Conservation (phyloP, 2,329 filamentous ascomycete species). For the Chaetomium sp. region DNA sequence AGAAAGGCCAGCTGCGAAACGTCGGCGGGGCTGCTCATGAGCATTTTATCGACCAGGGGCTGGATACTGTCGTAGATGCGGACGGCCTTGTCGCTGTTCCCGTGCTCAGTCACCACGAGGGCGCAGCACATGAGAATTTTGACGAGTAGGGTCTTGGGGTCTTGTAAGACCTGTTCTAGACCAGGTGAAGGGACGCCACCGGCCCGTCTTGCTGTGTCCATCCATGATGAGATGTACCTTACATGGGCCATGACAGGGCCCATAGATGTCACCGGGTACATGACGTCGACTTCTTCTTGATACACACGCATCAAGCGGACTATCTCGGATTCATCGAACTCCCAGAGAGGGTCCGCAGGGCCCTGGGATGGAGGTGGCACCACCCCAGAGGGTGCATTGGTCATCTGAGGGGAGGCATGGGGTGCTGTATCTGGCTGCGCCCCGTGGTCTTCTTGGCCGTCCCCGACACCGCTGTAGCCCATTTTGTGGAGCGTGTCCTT, state of each 20-base stretch:
- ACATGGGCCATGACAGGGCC: slow-evolving; percentile 64
- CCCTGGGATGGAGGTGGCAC: slow-evolving; percentile 9
- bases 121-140: slow-evolving; percentile 80
- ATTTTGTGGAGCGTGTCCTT: slow-evolving; percentile 83
- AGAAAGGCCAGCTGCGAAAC: slow-evolving; percentile 45
- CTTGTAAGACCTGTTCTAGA: slow-evolving; percentile 36
- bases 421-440: slow-evolving; percentile 34
- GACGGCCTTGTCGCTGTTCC: slow-evolving; percentile 67
- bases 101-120: slow-evolving; percentile 69
- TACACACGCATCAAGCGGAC: slow-evolving; percentile 71
- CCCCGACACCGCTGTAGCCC: slow-evolving; percentile 66
- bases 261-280: slow-evolving; percentile 83
- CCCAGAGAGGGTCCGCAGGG: slow-evolving; percentile 68
- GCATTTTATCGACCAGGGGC: slow-evolving; percentile 58
- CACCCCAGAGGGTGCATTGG: slow-evolving; percentile 33
- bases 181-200: slow-evolving; percentile 28
- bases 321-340: slow-evolving; percentile 71
- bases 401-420: slow-evolving; percentile 29
- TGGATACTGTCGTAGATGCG: slow-evolving; percentile 73
- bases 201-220: slow-evolving; percentile 47
- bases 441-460: slow-evolving; percentile 50
- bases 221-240: slow-evolving; percentile 62
- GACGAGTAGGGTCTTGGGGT: slow-evolving; percentile 58
- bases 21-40: slow-evolving; percentile 48
- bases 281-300: slow-evolving; percentile 84